Evolutionary conservation across 2,329 filamentous ascomycete species (phyloP).

Genomic region (Colletotrichum horii): DNA sequence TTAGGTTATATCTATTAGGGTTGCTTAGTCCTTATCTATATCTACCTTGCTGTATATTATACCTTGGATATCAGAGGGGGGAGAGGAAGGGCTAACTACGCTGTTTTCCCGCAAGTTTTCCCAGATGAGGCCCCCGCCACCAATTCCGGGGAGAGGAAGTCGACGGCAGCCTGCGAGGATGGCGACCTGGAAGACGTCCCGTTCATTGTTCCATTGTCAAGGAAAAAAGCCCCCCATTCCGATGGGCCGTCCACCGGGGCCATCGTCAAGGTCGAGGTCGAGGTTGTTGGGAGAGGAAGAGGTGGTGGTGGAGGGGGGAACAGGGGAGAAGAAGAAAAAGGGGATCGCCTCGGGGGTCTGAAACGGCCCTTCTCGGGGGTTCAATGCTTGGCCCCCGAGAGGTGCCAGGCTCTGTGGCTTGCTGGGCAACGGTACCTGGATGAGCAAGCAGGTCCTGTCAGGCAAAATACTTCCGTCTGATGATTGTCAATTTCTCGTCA

Average conservation of each 20-base stretch:
- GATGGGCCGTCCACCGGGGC: not conserved
- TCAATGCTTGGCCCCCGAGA: slow-evolving; percentile 7
- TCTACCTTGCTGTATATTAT: too few species aligned
- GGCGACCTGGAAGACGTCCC: not conserved
- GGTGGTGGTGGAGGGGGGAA: not conserved
- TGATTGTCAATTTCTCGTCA: not conserved
- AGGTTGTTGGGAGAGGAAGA: not conserved
- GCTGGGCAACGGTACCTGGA: not conserved
- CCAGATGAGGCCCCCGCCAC: not conserved
- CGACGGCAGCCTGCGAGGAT: not conserved
- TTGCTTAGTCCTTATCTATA: too few species aligned
- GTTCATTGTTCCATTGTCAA: not conserved
- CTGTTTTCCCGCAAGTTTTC: slow-evolving; percentile 12
- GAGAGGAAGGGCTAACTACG: not conserved
- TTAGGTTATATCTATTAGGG: too few species aligned
- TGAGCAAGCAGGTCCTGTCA: not conserved
- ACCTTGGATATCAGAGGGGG: not conserved
- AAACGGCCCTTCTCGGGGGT: slow-evolving; percentile 10
- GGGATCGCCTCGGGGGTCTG: slow-evolving; percentile 21
- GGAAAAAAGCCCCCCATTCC: not conserved
- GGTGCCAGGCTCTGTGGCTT: not conserved
- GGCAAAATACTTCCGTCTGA: not conserved
- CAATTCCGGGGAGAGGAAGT: slow-evolving; percentile 1
- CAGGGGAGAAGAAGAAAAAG: not conserved
- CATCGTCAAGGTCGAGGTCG: not conserved